Evolutionary conservation across 2,329 filamentous ascomycete genomes (phyloP).

Genomic region (Grosmannia serpens): DNA sequence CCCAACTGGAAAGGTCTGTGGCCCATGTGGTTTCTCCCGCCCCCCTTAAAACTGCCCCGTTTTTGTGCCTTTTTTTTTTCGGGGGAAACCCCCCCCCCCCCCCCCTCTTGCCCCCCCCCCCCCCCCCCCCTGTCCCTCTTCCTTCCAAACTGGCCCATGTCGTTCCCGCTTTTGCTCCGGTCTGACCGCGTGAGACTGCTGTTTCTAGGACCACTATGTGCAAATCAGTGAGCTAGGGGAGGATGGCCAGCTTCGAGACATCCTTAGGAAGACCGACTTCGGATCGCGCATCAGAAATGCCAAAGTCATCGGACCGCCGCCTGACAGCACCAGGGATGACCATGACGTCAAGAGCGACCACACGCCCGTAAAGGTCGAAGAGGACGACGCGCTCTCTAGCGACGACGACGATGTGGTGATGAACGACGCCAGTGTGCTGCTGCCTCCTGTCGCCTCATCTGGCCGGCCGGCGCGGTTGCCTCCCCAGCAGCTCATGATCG

Average conservation of each 20-base stretch:
- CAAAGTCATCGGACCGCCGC: slow-evolving; percentile 53
- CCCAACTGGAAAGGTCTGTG: slow-evolving; percentile 52
- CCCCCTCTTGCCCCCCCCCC: not conserved
- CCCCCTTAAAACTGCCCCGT: slow-evolving; percentile 55
- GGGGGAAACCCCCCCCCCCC: slow-evolving; percentile 40
- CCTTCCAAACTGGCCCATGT: not conserved
- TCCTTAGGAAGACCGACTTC: slow-evolving; percentile 73
- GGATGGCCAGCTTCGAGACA: slow-evolving; percentile 59
- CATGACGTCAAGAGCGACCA: slow-evolving; percentile 9
- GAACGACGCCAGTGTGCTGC: not conserved
- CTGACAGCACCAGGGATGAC: slow-evolving; percentile 21
- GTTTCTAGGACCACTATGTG: slow-evolving; percentile 57
- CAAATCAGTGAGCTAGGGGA: slow-evolving; percentile 65
- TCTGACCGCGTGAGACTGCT: not conserved
- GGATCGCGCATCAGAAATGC: slow-evolving; percentile 68
- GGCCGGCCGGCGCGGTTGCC: slow-evolving; percentile 33
- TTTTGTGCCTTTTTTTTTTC: slow-evolving; percentile 79
- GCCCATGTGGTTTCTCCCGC: slow-evolving; percentile 69
- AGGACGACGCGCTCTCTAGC: not conserved
- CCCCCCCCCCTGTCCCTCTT: not conserved
- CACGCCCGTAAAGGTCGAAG: slow-evolving; percentile 4
- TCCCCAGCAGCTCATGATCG: slow-evolving; percentile 70
- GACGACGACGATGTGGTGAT: slow-evolving; percentile 2
- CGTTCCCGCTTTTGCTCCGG: not conserved
- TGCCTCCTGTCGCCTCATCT: not conserved